Percentiles rank a stretch among this genome's conserved stretches.
phyloP scores from a whole-genome alignment of 169 alveolate species.

The Sarcocystis neurona region DNA sequence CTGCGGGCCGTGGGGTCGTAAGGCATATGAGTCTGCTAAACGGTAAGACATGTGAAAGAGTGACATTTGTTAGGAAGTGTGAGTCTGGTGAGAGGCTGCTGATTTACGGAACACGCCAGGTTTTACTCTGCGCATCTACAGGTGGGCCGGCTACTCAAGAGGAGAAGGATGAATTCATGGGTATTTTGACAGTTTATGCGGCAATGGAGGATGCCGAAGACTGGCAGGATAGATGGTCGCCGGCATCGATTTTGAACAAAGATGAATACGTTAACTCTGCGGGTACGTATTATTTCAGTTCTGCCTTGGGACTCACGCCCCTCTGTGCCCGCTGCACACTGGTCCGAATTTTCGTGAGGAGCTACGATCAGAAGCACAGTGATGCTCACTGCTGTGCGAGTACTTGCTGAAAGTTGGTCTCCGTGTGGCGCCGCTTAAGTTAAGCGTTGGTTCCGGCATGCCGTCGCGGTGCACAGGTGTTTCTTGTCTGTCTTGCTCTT shows the following conservation, averaged over 20 bases:
- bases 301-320: too few relatives aligned
- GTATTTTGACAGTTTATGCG: slow-evolving; percentile 17
- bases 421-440: too few relatives aligned
- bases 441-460: too few relatives aligned
- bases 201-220: slow-evolving; percentile 37
- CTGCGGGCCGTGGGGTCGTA: slow-evolving; percentile 20
- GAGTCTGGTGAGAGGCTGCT: too few relatives aligned
- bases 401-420: neutral
- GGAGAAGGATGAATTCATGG: slow-evolving; percentile 26
- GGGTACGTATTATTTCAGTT: neutral
- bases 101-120: neutral
- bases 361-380: too few relatives aligned
- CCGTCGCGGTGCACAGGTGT: neutral
- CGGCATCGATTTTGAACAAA: neutral
- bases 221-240: slow-evolving; percentile 47
- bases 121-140: neutral
- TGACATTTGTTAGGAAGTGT: too few relatives aligned
- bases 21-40: neutral
- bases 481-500: neutral
- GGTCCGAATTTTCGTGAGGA: neutral
- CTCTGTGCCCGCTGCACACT: neutral
- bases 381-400: too few relatives aligned
- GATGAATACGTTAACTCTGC: slow-evolving; percentile 11
- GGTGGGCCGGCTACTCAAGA: neutral
- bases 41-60: too few relatives aligned